Conservation (phyloP, 306 rosid genomes). For the Begonia loranthoides region DNA sequence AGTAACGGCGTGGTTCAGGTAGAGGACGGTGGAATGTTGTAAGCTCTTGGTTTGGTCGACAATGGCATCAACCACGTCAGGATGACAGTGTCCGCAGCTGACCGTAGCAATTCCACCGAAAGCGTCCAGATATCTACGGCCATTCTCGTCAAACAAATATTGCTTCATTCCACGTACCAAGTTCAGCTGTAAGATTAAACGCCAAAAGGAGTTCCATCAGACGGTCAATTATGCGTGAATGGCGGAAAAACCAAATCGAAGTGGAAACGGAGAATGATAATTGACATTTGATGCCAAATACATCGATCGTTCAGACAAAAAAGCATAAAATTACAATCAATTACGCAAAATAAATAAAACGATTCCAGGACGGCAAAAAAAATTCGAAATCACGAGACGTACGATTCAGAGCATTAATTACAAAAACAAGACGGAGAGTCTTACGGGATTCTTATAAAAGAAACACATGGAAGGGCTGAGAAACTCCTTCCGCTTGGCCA, state of each 20-base stretch:
- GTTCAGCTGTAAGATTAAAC: constrained; percentile 37
- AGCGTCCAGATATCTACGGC: constrained; percentile 69
- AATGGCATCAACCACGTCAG: constrained; percentile 77
- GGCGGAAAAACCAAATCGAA: not conserved
- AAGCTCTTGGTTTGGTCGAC: constrained; percentile 50
- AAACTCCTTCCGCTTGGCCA: constrained; percentile 59
- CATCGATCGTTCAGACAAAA: not conserved
- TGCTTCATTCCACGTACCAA: constrained; percentile 70
- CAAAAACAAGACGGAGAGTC: constrained; percentile 3
- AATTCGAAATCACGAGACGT: too few species aligned
- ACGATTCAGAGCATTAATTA: too few species aligned
- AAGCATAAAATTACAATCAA: not conserved
- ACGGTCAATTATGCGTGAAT: not conserved
- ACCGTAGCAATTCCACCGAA: constrained; percentile 99
- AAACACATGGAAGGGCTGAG: constrained; percentile 73
- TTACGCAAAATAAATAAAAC: too few species aligned
- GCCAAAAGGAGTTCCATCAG: not conserved
- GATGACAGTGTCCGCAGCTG: constrained; percentile 96
- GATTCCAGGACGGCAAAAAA: too few species aligned
- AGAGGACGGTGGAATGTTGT: constrained; percentile 83
- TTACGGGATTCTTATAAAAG: constrained; percentile 59
- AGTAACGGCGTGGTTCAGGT: constrained; percentile 54
- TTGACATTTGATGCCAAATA: not conserved
- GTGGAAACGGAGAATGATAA: not conserved
- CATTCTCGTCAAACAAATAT: constrained; percentile 80